phyloP scores from a whole-genome alignment of 805 yeast species.

The Yarrowia bubula region DNA sequence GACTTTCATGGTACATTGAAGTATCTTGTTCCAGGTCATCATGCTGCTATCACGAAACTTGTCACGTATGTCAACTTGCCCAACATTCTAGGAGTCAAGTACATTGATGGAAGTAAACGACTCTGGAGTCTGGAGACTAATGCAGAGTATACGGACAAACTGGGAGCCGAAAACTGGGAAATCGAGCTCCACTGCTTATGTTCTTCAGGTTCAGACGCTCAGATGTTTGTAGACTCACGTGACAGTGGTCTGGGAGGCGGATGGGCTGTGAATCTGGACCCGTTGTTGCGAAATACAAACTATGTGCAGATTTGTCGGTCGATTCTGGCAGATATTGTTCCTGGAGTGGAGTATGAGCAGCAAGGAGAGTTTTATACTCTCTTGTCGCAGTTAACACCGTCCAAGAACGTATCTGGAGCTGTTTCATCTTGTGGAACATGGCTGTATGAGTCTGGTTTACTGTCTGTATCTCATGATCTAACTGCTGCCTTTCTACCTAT shows the following conservation, averaged over 20 bases:
- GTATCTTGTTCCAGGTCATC: background rate
- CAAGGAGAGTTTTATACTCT: background rate
- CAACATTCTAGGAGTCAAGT: constrained; percentile 16
- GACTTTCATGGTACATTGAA: background rate
- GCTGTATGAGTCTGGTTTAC: background rate
- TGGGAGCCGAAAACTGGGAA: constrained; percentile 22
- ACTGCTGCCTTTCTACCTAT: background rate
- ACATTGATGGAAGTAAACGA: background rate
- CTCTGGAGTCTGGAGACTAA: constrained; percentile 22
- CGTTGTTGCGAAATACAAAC: background rate
- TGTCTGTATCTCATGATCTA: background rate
- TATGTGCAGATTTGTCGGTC: background rate
- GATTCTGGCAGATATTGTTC: background rate
- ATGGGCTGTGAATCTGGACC: constrained; percentile 4
- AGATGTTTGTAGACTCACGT: constrained; percentile 1
- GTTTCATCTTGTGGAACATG: constrained; percentile 4
- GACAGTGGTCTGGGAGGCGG: background rate
- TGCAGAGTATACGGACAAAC: background rate
- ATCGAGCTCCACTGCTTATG: constrained; percentile 23
- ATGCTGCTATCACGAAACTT: constrained; percentile 1
- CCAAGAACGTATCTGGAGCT: background rate
- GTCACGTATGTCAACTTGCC: constrained; percentile 19
- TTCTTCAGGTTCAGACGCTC: background rate
- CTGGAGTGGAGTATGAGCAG: background rate
- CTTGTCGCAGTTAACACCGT: background rate